Conservation (phyloP, 1,284 basidiomycete species). For the Ustilago bromivora region DNA sequence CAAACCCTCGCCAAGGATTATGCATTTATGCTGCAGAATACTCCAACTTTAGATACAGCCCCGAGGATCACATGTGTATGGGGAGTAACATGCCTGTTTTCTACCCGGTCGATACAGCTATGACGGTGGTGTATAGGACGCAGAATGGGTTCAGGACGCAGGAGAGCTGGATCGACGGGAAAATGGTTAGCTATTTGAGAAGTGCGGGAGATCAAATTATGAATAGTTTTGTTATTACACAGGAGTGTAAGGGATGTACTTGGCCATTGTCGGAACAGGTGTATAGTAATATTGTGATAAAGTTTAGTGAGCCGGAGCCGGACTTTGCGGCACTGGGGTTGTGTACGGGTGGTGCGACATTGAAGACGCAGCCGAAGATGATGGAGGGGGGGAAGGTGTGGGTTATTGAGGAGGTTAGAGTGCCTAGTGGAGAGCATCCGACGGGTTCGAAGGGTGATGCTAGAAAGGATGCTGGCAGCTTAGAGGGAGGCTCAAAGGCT, state of each 20-base stretch:
- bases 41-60: constrained; percentile 33
- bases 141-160: constrained; percentile 44
- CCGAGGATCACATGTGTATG: constrained; percentile 47
- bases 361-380: constrained; percentile 17
- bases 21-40: constrained; percentile 45
- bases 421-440: constrained; percentile 34
- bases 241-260: constrained; percentile 41
- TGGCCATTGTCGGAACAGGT: constrained; percentile 44
- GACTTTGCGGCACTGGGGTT: constrained; percentile 30
- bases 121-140: constrained; percentile 41
- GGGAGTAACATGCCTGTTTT: constrained; percentile 45
- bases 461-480: background rate
- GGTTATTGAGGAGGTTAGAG: constrained; percentile 39
- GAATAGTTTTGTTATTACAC: constrained; percentile 52
- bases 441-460: background rate
- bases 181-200: constrained; percentile 41
- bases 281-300: constrained; percentile 35
- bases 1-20: constrained; percentile 25
- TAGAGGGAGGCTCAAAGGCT: background rate
- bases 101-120: constrained; percentile 22
- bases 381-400: constrained; percentile 24
- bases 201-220: constrained; percentile 44
- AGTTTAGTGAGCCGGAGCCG: constrained; percentile 29
- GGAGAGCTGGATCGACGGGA: constrained; percentile 42
- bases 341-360: constrained; percentile 33